A percentile compares a stretch with the other conserved stretches of the same genome.
Evolutionary conservation across 116 monocot genomes (phyloP).

Genomic region (Papilionanthe hybrid): DNA sequence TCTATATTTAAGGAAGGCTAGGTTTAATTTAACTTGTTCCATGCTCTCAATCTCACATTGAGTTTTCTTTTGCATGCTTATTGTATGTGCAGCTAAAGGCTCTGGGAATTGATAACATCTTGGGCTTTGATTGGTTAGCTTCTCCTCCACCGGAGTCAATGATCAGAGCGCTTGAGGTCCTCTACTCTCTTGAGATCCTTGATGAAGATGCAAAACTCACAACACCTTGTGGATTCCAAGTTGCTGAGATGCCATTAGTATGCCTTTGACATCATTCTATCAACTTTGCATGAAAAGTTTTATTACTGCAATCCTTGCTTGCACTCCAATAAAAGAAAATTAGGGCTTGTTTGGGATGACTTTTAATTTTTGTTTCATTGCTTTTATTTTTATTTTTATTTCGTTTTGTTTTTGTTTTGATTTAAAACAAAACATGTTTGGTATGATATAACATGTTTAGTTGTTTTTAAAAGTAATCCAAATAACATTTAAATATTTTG

Average conservation of each 20-base stretch:
- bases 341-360: no score
- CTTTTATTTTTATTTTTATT: no score
- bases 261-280: conserved; percentile 6
- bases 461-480: no score
- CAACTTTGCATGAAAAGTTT: background rate
- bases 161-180: conserved; percentile 90
- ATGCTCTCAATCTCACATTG: background rate
- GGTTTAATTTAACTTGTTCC: background rate
- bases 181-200: conserved; percentile 84
- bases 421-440: no score
- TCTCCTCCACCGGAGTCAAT: conserved; percentile 91
- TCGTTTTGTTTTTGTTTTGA: no score
- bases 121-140: conserved; percentile 92
- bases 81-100: conserved; percentile 65
- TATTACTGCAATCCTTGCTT: background rate
- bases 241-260: conserved; percentile 96
- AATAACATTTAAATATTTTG: no score
- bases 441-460: no score
- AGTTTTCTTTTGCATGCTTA: background rate
- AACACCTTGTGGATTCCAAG: conserved; percentile 82
- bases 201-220: conserved; percentile 97
- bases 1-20: background rate
- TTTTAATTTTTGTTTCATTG: no score
- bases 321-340: background rate
- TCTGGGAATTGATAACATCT: conserved; percentile 88